Evolutionary conservation across 176 grass and related monocot species (phyloP).

Genomic region (Raddia distichophylla): DNA sequence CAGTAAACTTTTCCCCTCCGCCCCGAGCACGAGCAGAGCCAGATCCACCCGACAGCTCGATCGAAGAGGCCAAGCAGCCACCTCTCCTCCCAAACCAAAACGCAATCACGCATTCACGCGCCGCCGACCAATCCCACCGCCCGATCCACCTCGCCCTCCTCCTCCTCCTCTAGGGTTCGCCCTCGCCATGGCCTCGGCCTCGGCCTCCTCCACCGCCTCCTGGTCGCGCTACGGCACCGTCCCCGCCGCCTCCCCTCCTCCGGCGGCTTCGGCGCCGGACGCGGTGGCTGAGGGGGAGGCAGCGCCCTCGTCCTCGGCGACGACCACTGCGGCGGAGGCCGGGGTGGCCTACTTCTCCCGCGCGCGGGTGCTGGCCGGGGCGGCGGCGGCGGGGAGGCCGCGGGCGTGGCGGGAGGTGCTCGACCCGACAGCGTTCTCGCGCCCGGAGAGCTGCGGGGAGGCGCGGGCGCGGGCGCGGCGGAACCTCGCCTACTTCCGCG

Average conservation of each 20-base stretch:
- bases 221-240: conserved; percentile 66
- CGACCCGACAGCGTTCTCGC: conserved; percentile 66
- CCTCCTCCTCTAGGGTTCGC: conserved; percentile 17
- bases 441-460: conserved; percentile 68
- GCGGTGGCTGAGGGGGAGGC: not conserved
- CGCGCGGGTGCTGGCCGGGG: conserved; percentile 52
- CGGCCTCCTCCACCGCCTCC: conserved; percentile 54
- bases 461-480: conserved; percentile 62
- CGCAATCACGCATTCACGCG: conserved; percentile 6
- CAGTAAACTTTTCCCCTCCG: not conserved
- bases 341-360: conserved; percentile 68
- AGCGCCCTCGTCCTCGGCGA: conserved; percentile 10
- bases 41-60: conserved; percentile 47
- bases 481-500: conserved; percentile 91
- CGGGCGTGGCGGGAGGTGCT: conserved; percentile 78
- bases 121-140: conserved; percentile 3
- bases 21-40: not conserved
- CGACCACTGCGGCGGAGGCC: conserved; percentile 42
- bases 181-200: conserved; percentile 48
- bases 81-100: not conserved
- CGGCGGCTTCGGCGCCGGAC: conserved; percentile 4
- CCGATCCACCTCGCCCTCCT: conserved; percentile 19
- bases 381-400: conserved; percentile 56
- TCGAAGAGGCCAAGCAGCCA: conserved; percentile 25
- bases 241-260: conserved; percentile 39